These are phyloP conservation scores for Clarireedia homoeocarpa DNA, from an alignment of 2,329 filamentous ascomycete genomes.

Conservation along the genomic window DNA sequence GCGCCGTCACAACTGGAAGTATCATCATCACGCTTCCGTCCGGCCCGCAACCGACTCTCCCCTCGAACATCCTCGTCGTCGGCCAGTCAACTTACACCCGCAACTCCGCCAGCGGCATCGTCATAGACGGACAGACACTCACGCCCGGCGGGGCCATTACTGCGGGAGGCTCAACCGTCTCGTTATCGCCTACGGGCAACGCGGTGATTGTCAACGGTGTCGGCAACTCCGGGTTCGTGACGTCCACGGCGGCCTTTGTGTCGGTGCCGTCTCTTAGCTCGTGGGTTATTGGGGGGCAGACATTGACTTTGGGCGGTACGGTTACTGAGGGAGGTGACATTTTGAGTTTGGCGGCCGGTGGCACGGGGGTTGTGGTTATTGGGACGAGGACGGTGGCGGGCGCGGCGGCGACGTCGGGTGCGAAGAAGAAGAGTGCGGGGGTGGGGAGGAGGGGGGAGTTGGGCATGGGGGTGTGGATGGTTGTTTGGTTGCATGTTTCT, in stretches of 20 bases:
- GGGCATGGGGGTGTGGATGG: neutral
- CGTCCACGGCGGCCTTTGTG: neutral
- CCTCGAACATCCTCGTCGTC: neutral
- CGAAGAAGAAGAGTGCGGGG: slow-evolving; percentile 20
- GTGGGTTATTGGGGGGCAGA: slow-evolving; percentile 21
- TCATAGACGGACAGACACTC: slow-evolving; percentile 12
- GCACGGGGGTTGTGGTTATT: slow-evolving; percentile 19
- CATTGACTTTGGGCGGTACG: slow-evolving; percentile 21
- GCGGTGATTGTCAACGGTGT: slow-evolving; percentile 12
- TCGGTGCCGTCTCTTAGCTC: slow-evolving; percentile 8
- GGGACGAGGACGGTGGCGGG: slow-evolving; percentile 22
- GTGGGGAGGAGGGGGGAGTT: neutral
- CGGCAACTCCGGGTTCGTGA: slow-evolving; percentile 5
- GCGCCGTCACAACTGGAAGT: slow-evolving; percentile 8
- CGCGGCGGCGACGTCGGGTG: slow-evolving; percentile 10
- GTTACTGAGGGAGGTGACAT: slow-evolving; percentile 26
- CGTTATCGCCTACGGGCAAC: slow-evolving; percentile 9
- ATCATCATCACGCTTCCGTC: slow-evolving; percentile 2
- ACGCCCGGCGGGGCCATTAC: slow-evolving; percentile 10
- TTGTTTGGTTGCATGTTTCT: slow-evolving; percentile 3
- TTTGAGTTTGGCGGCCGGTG: slow-evolving; percentile 19
- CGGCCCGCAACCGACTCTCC: neutral
- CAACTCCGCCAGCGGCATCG: slow-evolving; percentile 8
- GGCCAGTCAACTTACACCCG: slow-evolving; percentile 8
- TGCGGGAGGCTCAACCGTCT: slow-evolving; percentile 7